These are phyloP conservation scores for Apiospora marii DNA, from an alignment of 2,329 filamentous ascomycete genomes.

Conservation along the genomic window DNA sequence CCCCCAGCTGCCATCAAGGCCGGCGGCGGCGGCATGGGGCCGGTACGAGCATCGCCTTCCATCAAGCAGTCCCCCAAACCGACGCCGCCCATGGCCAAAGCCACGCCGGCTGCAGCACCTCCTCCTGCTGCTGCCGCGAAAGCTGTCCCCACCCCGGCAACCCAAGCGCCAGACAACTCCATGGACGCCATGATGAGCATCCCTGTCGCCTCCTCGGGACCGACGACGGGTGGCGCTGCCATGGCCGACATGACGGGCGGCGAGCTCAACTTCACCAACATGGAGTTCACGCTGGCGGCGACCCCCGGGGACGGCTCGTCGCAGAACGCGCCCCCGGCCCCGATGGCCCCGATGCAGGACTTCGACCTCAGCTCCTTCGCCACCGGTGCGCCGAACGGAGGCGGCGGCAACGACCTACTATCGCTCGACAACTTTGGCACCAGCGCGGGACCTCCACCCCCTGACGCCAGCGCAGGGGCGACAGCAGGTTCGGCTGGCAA, in stretches of 20 bases:
- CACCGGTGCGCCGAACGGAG: conserved; percentile 37
- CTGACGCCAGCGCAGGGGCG: conserved; percentile 2
- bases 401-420: conserved; percentile 35
- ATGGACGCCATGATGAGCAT: conserved; percentile 32
- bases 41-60: neutral
- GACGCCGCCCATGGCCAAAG: conserved; percentile 26
- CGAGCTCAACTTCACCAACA: conserved; percentile 62
- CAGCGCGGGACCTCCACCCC: neutral
- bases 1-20: conserved; percentile 3
- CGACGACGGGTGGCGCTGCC: conserved; percentile 27
- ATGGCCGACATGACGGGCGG: conserved; percentile 37
- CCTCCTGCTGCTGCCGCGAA: conserved; percentile 31
- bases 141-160: conserved; percentile 35
- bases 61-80: conserved; percentile 32
- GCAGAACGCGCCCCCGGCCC: conserved; percentile 40
- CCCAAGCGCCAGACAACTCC: conserved; percentile 36
- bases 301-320: conserved; percentile 40
- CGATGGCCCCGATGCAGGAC: conserved; percentile 49
- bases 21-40: conserved; percentile 38
- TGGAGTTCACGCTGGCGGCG: conserved; percentile 63
- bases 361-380: conserved; percentile 56
- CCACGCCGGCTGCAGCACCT: conserved; percentile 33
- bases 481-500: neutral
- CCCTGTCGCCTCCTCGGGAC: conserved; percentile 28
- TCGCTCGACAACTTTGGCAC: conserved; percentile 29